Evolutionary conservation across 306 rosid species (phyloP).

Genomic region (Gastrolobium bilobum): DNA sequence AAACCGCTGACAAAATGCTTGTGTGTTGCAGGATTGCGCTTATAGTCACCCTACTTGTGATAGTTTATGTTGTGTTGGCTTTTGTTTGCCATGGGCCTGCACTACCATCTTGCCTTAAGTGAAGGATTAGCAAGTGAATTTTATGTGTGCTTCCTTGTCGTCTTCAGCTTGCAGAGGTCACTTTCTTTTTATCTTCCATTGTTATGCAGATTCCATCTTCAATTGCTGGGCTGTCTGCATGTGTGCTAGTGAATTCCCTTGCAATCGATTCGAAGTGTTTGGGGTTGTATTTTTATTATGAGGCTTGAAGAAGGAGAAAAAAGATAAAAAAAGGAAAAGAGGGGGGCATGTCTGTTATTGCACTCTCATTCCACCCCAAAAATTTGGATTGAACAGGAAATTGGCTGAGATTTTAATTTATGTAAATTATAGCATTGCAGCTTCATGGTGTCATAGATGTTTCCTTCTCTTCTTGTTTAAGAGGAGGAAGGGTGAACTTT

Average conservation of each 20-base stretch:
- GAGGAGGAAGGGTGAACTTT: slow-evolving; percentile 5
- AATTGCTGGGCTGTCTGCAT: slow-evolving; percentile 49
- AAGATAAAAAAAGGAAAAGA: too few relatives aligned
- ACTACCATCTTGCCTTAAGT: slow-evolving; percentile 76
- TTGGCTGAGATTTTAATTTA: slow-evolving; percentile 18
- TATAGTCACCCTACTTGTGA: slow-evolving; percentile 76
- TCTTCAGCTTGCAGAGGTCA: slow-evolving; percentile 52
- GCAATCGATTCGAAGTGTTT: slow-evolving; percentile 49
- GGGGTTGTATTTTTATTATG: slow-evolving; percentile 53
- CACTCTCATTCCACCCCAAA: slow-evolving; percentile 32
- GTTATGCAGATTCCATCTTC: slow-evolving; percentile 51
- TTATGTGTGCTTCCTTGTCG: slow-evolving; percentile 44
- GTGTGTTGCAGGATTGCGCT: slow-evolving; percentile 81
- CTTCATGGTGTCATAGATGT: slow-evolving; percentile 31
- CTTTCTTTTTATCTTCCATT: slow-evolving; percentile 46
- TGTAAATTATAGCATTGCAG: slow-evolving; percentile 37
- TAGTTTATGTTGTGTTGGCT: slow-evolving; percentile 78
- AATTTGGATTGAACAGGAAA: slow-evolving; percentile 43
- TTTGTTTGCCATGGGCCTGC: slow-evolving; percentile 91
- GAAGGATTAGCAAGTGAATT: slow-evolving; percentile 49
- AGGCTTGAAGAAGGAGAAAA: slow-evolving; percentile 44
- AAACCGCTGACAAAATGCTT: slow-evolving; percentile 47
- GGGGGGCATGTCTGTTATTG: slow-evolving; percentile 6
- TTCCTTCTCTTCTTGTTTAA: slow-evolving; percentile 32
- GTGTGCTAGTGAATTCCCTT: slow-evolving; percentile 55